Conservation (phyloP, 1,284 basidiomycete species). For the Melampsora larici-populina region DNA sequence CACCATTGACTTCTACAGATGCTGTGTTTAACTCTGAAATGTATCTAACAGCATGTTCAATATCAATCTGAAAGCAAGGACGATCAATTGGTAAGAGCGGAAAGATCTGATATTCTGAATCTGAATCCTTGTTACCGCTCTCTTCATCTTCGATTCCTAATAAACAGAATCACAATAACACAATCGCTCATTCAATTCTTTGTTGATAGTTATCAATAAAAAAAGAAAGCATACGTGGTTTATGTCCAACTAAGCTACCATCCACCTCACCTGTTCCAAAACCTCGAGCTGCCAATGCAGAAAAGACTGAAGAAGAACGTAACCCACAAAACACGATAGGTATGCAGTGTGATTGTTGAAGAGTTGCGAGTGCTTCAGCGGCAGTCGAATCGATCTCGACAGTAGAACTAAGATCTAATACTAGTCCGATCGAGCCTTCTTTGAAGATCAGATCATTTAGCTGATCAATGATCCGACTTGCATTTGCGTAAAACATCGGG, state of each 20-base stretch:
- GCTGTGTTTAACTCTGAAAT: neutral
- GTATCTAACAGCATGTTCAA: neutral
- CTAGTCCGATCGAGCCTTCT: neutral
- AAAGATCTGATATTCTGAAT: neutral
- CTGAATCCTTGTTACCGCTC: neutral
- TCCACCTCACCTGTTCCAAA: neutral
- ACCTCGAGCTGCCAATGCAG: neutral
- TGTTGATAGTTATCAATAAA: neutral
- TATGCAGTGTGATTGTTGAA: neutral
- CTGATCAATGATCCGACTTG: neutral
- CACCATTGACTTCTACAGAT: too few species aligned
- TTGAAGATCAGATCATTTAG: neutral
- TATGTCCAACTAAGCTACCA: neutral
- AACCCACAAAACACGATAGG: neutral
- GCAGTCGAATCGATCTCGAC: neutral
- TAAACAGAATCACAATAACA: too few species aligned
- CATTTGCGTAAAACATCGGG: neutral
- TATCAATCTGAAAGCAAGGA: neutral
- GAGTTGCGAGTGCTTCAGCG: neutral
- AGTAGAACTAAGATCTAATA: neutral
- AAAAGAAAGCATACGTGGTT: too few species aligned
- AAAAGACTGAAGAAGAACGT: neutral
- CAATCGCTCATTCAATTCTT: neutral
- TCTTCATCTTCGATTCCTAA: too few species aligned
- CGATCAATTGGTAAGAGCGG: constrained; percentile 1